Evolutionary conservation across 306 rosid genomes (phyloP).

Genomic region (Dicorynia guianensis): DNA sequence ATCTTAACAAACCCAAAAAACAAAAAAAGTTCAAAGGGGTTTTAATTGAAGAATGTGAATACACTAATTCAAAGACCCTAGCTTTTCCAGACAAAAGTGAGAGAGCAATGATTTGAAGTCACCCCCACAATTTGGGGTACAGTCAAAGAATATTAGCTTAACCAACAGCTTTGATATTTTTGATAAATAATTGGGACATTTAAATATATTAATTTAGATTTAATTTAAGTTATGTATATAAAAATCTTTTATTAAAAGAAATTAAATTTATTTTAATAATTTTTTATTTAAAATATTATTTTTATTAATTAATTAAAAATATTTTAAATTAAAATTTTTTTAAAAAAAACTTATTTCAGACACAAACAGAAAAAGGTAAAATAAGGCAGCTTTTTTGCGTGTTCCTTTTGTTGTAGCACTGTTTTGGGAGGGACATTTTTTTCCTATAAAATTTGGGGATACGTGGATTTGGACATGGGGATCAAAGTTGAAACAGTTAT

Average conservation of each 20-base stretch:
- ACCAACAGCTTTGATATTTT: too few species aligned
- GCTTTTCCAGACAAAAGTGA: slow-evolving; percentile 87
- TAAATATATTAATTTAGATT: too few species aligned
- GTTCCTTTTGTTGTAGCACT: slow-evolving; percentile 26
- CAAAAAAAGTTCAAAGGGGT: slow-evolving; percentile 38
- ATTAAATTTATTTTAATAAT: too few species aligned
- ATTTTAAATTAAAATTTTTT: too few species aligned
- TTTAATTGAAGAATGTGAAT: slow-evolving; percentile 42
- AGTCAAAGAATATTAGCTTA: slow-evolving; percentile 62
- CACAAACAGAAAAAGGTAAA: slow-evolving; percentile 36
- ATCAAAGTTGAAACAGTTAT: slow-evolving; percentile 48
- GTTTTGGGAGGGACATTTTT: not conserved
- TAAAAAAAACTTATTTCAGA: too few species aligned
- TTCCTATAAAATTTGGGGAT: not conserved
- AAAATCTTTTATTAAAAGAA: too few species aligned
- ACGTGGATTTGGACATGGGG: slow-evolving; percentile 32
- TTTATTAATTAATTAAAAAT: too few species aligned
- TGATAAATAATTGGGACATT: too few species aligned
- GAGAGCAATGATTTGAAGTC: slow-evolving; percentile 74
- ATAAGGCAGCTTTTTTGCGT: slow-evolving; percentile 26
- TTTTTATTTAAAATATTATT: too few species aligned
- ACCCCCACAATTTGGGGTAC: slow-evolving; percentile 81
- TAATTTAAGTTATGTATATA: too few species aligned
- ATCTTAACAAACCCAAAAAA: slow-evolving; percentile 20
- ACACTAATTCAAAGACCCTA: slow-evolving; percentile 56